Conservation (phyloP, 441 rosid species). For the Breynia disticha region DNA sequence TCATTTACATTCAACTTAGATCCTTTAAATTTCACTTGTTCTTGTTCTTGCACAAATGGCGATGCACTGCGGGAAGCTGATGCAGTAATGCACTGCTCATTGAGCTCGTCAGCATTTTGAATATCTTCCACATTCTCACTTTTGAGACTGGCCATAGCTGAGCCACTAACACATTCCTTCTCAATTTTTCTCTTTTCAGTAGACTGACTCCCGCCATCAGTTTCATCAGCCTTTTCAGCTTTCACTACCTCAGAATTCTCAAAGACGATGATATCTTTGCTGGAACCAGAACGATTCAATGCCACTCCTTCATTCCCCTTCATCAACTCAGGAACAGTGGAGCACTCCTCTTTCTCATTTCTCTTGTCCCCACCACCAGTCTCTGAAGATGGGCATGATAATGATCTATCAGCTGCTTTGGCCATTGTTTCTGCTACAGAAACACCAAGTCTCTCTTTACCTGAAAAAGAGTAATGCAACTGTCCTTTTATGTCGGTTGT, state of each 20-base stretch:
- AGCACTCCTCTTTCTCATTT: slow-evolving; percentile 16
- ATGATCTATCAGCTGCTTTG: slow-evolving; percentile 27
- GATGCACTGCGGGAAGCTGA: slow-evolving; percentile 16
- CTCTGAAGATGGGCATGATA: slow-evolving; percentile 12
- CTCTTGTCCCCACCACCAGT: slow-evolving; percentile 24
- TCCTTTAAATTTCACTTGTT: slow-evolving; percentile 25
- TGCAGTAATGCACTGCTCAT: slow-evolving; percentile 16
- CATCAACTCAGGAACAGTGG: slow-evolving; percentile 17
- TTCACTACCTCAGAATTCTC: slow-evolving; percentile 26
- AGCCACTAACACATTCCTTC: slow-evolving; percentile 22
- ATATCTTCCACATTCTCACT: slow-evolving; percentile 25
- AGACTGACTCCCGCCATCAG: slow-evolving; percentile 15
- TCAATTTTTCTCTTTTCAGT: slow-evolving; percentile 20
- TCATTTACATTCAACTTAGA: slow-evolving; percentile 25
- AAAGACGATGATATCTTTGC: slow-evolving; percentile 16
- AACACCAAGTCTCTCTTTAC: slow-evolving; percentile 24
- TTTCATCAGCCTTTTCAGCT: slow-evolving; percentile 27
- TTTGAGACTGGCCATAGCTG: slow-evolving; percentile 23
- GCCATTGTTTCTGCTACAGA: slow-evolving; percentile 21
- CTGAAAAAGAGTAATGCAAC: slow-evolving; percentile 8
- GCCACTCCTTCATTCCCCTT: slow-evolving; percentile 23
- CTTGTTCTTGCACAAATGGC: slow-evolving; percentile 22
- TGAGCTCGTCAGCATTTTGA: slow-evolving; percentile 18
- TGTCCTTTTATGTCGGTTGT: background rate
- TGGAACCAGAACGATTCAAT: slow-evolving; percentile 17